Evolutionary conservation across 305 asterid genomes (phyloP).

Genomic region (Solanum hybrid): DNA sequence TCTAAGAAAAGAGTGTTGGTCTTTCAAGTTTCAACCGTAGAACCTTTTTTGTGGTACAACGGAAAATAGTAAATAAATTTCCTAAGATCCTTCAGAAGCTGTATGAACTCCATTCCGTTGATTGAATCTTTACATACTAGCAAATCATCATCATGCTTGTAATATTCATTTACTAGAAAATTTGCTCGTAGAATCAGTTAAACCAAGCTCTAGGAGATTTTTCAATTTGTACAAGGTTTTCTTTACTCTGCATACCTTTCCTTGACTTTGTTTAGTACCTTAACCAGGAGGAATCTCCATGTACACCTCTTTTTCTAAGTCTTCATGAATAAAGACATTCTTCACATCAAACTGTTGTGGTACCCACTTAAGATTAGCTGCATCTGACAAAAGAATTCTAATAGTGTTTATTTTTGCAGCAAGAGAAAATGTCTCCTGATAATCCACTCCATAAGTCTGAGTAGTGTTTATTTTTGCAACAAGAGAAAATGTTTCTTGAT

Average conservation of each 20-base stretch:
- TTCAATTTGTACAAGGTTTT: neutral
- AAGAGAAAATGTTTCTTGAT: neutral
- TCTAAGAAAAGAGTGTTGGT: neutral
- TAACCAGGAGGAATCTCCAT: neutral
- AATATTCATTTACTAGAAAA: neutral
- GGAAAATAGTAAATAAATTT: neutral
- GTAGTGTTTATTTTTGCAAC: neutral
- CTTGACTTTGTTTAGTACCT: neutral
- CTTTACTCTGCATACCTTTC: neutral
- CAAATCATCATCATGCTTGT: neutral
- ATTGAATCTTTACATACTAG: neutral
- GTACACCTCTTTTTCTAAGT: neutral
- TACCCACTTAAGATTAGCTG: neutral
- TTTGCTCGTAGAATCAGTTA: neutral
- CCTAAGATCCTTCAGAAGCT: neutral
- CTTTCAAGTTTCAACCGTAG: neutral
- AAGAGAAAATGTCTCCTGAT: neutral
- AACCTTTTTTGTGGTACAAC: neutral
- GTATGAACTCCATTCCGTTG: neutral
- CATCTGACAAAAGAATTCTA: neutral
- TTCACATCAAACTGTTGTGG: neutral
- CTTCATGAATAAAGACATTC: neutral
- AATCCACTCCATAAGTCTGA: neutral
- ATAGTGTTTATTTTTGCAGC: neutral
- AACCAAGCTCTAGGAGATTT: neutral